Base-by-base conservation (phyloP, 257 asterid genomes). In the Jasminum sambac region DNA sequence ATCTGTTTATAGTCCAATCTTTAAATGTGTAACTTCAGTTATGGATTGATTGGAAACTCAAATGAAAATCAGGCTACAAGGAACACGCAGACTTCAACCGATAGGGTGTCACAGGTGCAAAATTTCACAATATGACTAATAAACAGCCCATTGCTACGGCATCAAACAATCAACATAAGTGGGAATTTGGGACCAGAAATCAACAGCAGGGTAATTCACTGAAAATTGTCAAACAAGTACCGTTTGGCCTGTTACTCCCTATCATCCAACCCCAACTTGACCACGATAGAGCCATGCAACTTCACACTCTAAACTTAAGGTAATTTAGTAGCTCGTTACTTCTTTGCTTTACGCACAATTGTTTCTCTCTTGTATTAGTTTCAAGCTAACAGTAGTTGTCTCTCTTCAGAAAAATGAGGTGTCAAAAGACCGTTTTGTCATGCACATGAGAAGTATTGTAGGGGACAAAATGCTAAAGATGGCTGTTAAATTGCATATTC, bases 391-490 rank as follows among this genome's bases (percentile, higher is more conserved):
- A 66, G 7, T 52, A 48, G 57, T 59, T 66, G 46, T 68, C 63
- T 66, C 10, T 74, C 80, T 77, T 63, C 88, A 94, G 99, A 88
- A 83, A 84, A 91, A 86, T 72, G 99, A 91, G 83, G 87, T 91
- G 64, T 76, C 95, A 38, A 89, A 91, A 86, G 96, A 91, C 55
- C 89, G 69, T 55, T 91, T 95, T 83, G 84, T 91, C 59, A 86
- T 88, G 63, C 88, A 76, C 72, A 89, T 95, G 98, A 89, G 96
- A 78, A 85, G 85, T 81, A 81, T 95, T 14, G 95, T 89, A 0
- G 98, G 98, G 65, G 96, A 94, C 81, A 96, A 88, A 72, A 94
- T 91, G 99, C 84, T 94, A 68, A 91, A 89, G 83, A 79, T 83
- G 88, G 99, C 96, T 61, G 95, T 89, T 79, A 91, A 85, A 77